A percentile compares a stretch with the other conserved stretches of the same genome.
Conservation (phyloP, 768 basidiomycete genomes). For the Tremella fuciformis region DNA sequence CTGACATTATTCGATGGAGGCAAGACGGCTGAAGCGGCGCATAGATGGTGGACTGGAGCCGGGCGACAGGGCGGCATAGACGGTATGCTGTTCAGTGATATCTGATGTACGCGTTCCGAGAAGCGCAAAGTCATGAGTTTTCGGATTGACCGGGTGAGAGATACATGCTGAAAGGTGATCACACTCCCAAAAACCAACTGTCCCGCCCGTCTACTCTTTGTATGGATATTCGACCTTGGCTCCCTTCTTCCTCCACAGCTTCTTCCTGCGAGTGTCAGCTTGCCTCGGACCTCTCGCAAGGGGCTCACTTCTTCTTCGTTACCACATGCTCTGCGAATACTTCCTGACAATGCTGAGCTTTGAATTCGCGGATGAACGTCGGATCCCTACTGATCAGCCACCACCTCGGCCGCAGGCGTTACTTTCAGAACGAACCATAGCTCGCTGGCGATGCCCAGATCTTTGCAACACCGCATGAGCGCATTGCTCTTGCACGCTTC, state of each 20-base stretch:
- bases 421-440: slow-evolving; percentile 66
- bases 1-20: background rate
- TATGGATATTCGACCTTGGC: slow-evolving; percentile 74
- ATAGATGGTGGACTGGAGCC: slow-evolving; percentile 1
- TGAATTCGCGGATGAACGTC: slow-evolving; percentile 90
- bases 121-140: background rate
- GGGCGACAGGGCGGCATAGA: background rate
- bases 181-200: background rate
- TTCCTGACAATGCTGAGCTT: slow-evolving; percentile 74
- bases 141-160: background rate
- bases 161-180: background rate
- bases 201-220: slow-evolving; percentile 58
- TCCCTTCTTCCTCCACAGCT: slow-evolving; percentile 56
- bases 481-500: slow-evolving; percentile 97
- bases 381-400: slow-evolving; percentile 66
- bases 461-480: slow-evolving; percentile 95
- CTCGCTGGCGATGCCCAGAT: slow-evolving; percentile 91
- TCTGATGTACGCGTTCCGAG: background rate
- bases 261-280: slow-evolving; percentile 61
- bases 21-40: background rate
- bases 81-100: background rate
- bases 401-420: background rate
- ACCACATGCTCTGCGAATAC: slow-evolving; percentile 77
- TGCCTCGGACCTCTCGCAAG: background rate
- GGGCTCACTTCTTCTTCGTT: slow-evolving; percentile 83